phyloP scores from a whole-genome alignment of 139 green algal genomes.

The Yamagishiella unicocca region DNA sequence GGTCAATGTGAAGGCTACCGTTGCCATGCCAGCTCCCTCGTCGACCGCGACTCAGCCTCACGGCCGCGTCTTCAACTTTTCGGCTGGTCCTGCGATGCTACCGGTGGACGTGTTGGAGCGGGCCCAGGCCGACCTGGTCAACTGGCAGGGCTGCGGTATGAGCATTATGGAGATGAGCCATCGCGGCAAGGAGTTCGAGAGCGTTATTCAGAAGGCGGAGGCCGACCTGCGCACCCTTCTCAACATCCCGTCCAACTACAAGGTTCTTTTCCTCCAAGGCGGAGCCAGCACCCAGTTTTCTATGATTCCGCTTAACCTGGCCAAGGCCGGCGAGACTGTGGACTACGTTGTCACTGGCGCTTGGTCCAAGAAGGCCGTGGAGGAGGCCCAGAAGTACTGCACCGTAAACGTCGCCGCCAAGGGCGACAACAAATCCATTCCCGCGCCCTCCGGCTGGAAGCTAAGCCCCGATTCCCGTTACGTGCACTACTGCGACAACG shows the following conservation, averaged over 20 bases:
- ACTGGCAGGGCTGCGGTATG: slow-evolving; percentile 92
- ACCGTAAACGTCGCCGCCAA: slow-evolving; percentile 84
- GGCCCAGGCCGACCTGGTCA: slow-evolving; percentile 94
- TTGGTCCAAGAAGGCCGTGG: slow-evolving; percentile 95
- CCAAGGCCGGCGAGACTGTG: slow-evolving; percentile 57
- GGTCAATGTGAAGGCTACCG: slow-evolving; percentile 25
- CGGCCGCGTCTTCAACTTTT: slow-evolving; percentile 70
- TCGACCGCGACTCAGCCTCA: not conserved
- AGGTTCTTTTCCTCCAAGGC: slow-evolving; percentile 88
- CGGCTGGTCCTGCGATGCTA: slow-evolving; percentile 90
- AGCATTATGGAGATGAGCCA: slow-evolving; percentile 99
- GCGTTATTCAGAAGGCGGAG: slow-evolving; percentile 93
- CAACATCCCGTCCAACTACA: slow-evolving; percentile 96
- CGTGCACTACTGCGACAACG: slow-evolving; percentile 99
- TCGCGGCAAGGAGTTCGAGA: slow-evolving; percentile 95
- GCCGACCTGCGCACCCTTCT: slow-evolving; percentile 93
- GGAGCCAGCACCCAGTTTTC: slow-evolving; percentile 96
- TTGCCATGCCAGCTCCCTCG: slow-evolving; percentile 6
- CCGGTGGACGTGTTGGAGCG: slow-evolving; percentile 93
- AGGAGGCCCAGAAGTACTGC: slow-evolving; percentile 89
- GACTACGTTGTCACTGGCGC: slow-evolving; percentile 93
- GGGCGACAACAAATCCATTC: slow-evolving; percentile 93
- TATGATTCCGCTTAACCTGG: slow-evolving; percentile 95
- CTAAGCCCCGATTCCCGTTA: slow-evolving; percentile 87
- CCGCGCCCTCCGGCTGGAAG: slow-evolving; percentile 83